phyloP scores from a whole-genome alignment of 2,329 filamentous ascomycete species.

The Fusarium mundagurra region DNA sequence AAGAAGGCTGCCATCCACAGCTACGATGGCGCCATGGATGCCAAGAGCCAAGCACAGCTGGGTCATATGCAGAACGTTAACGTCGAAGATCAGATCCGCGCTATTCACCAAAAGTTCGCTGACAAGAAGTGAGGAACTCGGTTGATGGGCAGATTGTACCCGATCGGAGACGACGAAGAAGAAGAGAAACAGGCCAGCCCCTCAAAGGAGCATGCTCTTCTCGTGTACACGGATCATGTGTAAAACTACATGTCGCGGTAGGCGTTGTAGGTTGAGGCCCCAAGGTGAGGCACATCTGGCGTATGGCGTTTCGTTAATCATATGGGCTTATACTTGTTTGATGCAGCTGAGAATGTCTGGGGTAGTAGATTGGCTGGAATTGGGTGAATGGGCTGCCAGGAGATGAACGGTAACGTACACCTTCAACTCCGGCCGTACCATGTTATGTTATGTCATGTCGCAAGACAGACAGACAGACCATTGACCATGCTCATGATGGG shows the following conservation, averaged over 20 bases:
- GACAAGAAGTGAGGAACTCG: slow-evolving; percentile 47
- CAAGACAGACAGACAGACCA: background rate
- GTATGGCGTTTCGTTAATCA: slow-evolving; percentile 39
- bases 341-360: slow-evolving; percentile 26
- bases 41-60: slow-evolving; percentile 63
- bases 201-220: background rate
- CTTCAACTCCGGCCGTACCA: background rate
- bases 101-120: slow-evolving; percentile 65
- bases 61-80: slow-evolving; percentile 74
- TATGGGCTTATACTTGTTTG: slow-evolving; percentile 40
- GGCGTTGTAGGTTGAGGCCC: slow-evolving; percentile 39
- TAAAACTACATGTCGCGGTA: slow-evolving; percentile 13
- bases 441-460: background rate
- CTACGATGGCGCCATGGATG: slow-evolving; percentile 73
- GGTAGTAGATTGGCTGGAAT: background rate
- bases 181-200: background rate
- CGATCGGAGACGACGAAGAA: background rate
- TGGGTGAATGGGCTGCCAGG: background rate
- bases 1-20: slow-evolving; percentile 76
- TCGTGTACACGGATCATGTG: slow-evolving; percentile 15
- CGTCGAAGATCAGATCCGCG: slow-evolving; percentile 85
- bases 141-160: background rate
- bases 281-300: slow-evolving; percentile 44
- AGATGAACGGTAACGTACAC: background rate
- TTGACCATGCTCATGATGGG: background rate